Conservation (phyloP, 345 rosid genomes). For the Rhodamnia argentea region DNA sequence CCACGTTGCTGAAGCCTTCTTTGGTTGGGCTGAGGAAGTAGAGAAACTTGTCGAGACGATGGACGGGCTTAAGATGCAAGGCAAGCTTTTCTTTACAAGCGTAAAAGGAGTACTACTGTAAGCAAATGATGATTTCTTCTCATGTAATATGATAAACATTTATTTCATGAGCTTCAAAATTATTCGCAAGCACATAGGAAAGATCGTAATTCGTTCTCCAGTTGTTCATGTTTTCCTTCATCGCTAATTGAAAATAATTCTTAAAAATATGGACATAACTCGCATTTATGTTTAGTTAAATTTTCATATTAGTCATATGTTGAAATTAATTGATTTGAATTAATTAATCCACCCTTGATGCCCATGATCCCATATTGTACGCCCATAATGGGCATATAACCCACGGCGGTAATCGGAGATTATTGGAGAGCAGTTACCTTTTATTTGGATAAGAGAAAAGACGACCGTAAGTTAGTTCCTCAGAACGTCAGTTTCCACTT, state of each 20-base stretch:
- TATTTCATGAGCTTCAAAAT: background rate
- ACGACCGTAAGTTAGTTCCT: too few species aligned
- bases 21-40: background rate
- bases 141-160: background rate
- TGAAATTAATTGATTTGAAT: too few species aligned
- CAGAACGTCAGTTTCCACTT: too few species aligned
- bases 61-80: background rate
- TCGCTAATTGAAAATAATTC: background rate
- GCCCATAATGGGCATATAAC: too few species aligned
- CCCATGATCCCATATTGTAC: too few species aligned
- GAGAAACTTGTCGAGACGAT: background rate
- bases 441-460: too few species aligned
- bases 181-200: accelerated
- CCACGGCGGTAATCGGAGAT: too few species aligned
- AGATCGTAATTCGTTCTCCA: background rate
- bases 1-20: background rate
- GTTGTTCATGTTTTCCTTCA: background rate
- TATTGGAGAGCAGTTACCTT: too few species aligned
- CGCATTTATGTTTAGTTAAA: too few species aligned
- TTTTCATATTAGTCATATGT: too few species aligned
- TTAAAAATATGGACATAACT: background rate
- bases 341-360: too few species aligned
- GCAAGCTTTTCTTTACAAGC: background rate
- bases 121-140: background rate
- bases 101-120: background rate